Base-by-base conservation (phyloP, 1,284 basidiomycete genomes). In the Moesziomyces sp. region DNA sequence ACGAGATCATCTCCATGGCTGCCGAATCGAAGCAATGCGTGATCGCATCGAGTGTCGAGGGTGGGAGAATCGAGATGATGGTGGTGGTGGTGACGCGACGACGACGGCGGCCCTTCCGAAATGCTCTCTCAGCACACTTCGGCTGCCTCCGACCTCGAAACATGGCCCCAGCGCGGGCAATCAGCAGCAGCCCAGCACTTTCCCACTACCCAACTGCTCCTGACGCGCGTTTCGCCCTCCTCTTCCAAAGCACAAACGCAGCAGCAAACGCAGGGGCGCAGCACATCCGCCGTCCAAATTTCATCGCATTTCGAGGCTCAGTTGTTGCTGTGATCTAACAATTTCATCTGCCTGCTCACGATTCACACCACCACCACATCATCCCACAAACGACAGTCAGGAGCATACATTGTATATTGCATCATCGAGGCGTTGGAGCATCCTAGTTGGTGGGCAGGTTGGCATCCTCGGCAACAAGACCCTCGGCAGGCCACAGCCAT, bases 401-500 rank as follows among this genome's bases (percentile, higher is more conserved):
- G 24, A 1, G 24, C 24, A 26, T 26, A 26, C 24, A 26, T 3
- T 26, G 6, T 26, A 26, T 26, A 26, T 5, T 26, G 5, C 3
- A 26, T 26, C 24, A 7, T 26, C 3, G 24, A 26, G 24, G 0
- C 5, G 5, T 26, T 26, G 24, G 24, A 11, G 9, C 18, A 23
- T 16, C 45, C 51, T 43, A 18, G 16, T 18, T 38, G 14, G 10
- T 6, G 10, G 19, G 42, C 18, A 67, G 23, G 34, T 67, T 59
- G 52, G 72, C 74, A 58, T 78, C 76, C 49, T 75, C 71, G 34
- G 75, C 76, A 49, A 79, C 65, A 24, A 84, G 68, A 10, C 84
- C 84, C 55, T 84, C 77, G 30, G 51, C 50, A 9, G 84, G 84
- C 83, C 83, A 85, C 2, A 74, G 63, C 82, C 83, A 85, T 16